These are phyloP conservation scores for Chytriomyces hyalinus DNA, from an alignment of 192 early-diverging fungal genomes.

Conservation along the genomic window DNA sequence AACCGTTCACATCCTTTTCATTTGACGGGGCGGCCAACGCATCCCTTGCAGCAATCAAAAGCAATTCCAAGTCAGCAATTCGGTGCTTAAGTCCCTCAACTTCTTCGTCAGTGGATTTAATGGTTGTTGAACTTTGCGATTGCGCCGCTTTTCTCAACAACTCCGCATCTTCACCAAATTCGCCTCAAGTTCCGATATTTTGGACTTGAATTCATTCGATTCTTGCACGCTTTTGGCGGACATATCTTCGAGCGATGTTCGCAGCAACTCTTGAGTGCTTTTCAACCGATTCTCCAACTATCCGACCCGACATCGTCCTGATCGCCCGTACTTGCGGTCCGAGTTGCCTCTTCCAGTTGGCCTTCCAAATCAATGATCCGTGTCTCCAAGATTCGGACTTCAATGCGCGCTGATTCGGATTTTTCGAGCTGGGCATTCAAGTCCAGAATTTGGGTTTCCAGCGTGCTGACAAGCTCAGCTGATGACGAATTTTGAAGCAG, in stretches of 20 bases:
- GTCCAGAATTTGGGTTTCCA: too few relatives aligned
- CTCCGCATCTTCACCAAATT: not conserved
- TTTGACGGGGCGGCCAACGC: too few relatives aligned
- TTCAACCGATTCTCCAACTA: conserved; percentile 3
- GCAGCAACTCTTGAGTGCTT: not conserved
- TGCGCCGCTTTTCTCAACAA: too few relatives aligned
- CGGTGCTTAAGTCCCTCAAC: not conserved
- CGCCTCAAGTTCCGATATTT: not conserved
- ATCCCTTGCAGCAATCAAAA: not conserved
- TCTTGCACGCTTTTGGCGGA: too few relatives aligned
- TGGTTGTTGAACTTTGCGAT: not conserved
- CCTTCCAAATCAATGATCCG: conserved; percentile 17
- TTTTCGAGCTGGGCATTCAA: too few relatives aligned
- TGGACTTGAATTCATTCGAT: too few relatives aligned
- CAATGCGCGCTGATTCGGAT: too few relatives aligned
- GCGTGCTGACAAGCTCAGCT: too few relatives aligned
- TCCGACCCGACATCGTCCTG: not conserved
- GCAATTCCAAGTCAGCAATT: not conserved
- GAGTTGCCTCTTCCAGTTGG: not conserved
- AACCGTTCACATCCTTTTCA: too few relatives aligned
- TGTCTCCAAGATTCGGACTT: not conserved
- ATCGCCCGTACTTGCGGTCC: not conserved
- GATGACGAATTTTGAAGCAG: too few relatives aligned
- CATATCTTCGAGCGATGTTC: too few relatives aligned
- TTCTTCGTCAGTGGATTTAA: not conserved